Conservation (phyloP, 257 asterid species). For the Nicotiana otophora region DNA sequence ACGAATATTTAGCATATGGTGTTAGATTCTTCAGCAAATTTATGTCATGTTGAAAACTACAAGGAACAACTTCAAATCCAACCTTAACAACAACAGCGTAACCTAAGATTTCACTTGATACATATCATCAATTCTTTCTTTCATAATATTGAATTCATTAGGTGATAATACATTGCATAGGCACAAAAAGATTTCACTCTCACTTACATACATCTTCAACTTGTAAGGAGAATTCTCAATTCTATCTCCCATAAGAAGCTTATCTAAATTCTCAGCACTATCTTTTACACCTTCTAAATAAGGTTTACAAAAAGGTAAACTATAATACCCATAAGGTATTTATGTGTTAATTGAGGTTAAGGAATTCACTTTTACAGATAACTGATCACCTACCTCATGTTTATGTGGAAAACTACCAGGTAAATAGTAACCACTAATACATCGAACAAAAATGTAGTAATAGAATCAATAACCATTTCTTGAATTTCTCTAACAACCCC, state of each 20-base stretch:
- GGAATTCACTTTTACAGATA: conserved; percentile 23
- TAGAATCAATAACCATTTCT: conserved; percentile 1
- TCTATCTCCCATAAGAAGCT: too few species aligned
- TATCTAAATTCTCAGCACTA: conserved; percentile 11
- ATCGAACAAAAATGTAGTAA: not conserved
- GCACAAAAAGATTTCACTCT: conserved; percentile 12
- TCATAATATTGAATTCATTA: conserved; percentile 13
- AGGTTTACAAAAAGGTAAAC: conserved; percentile 22
- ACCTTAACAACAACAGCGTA: conserved; percentile 22
- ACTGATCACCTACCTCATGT: conserved; percentile 17
- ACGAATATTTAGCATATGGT: not conserved
- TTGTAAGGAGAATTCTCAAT: too few species aligned
- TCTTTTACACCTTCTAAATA: conserved; percentile 19
- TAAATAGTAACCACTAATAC: conserved; percentile 10
- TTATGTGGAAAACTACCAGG: conserved; percentile 22
- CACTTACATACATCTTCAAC: not conserved
- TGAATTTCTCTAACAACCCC: conserved; percentile 3
- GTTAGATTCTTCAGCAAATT: not conserved
- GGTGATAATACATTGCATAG: not conserved
- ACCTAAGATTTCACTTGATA: conserved; percentile 19
- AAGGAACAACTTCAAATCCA: conserved; percentile 25
- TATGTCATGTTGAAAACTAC: conserved; percentile 18
- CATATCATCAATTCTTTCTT: conserved; percentile 22
- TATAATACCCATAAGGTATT: conserved; percentile 17
- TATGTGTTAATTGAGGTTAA: conserved; percentile 24